Evolutionary conservation across 2,329 filamentous ascomycete species (phyloP).

Genomic region (Annulohypoxylon truncatum): DNA sequence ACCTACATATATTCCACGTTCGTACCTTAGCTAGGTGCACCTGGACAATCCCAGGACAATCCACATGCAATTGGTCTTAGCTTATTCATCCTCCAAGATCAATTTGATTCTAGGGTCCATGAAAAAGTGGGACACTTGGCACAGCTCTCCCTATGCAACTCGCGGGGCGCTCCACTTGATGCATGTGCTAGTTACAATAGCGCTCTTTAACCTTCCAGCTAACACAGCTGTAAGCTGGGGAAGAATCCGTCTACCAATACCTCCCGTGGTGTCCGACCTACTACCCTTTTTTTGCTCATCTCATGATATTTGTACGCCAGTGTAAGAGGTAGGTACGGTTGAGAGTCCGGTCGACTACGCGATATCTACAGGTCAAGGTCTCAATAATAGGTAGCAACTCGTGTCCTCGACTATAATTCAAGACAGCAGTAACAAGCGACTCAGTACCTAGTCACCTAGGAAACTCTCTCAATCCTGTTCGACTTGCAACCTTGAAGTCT

Average conservation of each 20-base stretch:
- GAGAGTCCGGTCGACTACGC: slow-evolving; percentile 2
- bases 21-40: neutral
- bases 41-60: neutral
- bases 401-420: slow-evolving; percentile 17
- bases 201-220: slow-evolving; percentile 5
- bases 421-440: slow-evolving; percentile 30
- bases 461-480: slow-evolving; percentile 16
- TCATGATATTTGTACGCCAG: slow-evolving; percentile 7
- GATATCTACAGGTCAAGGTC: slow-evolving; percentile 14
- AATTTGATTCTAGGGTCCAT: slow-evolving; percentile 20
- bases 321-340: slow-evolving; percentile 3
- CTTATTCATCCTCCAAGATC: slow-evolving; percentile 29
- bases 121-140: slow-evolving; percentile 19
- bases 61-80: slow-evolving; percentile 19
- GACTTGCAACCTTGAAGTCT: slow-evolving; percentile 22
- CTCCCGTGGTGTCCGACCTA: slow-evolving; percentile 21
- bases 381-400: neutral
- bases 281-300: neutral
- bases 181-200: neutral
- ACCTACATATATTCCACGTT: neutral
- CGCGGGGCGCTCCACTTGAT: slow-evolving; percentile 17
- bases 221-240: slow-evolving; percentile 1
- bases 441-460: neutral
- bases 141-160: slow-evolving; percentile 28
- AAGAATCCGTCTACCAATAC: slow-evolving; percentile 11